Conservation (phyloP, 139 green algal species). For the Haematococcus sp. region DNA sequence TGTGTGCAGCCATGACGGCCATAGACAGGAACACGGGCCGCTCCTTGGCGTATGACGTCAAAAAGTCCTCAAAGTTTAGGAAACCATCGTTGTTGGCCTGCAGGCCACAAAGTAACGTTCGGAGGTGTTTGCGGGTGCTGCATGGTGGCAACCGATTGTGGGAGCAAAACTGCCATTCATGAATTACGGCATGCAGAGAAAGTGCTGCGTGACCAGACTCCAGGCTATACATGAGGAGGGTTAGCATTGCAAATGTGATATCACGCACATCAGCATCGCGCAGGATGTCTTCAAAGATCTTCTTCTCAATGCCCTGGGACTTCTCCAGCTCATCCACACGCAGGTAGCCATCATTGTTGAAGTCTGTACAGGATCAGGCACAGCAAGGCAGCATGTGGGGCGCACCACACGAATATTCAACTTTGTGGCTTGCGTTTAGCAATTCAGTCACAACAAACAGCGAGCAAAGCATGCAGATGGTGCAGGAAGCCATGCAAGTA, state of each 20-base stretch:
- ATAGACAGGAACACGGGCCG: constrained; percentile 18
- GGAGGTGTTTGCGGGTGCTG: too few relatives aligned
- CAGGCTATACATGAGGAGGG: too few relatives aligned
- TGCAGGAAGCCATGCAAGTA: not conserved
- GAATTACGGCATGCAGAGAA: too few relatives aligned
- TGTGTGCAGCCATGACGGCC: constrained; percentile 15
- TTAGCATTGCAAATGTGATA: too few relatives aligned
- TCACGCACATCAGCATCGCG: not conserved
- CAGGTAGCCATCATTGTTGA: constrained; percentile 15
- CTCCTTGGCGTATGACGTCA: constrained; percentile 15
- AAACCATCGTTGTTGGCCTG: constrained; percentile 22
- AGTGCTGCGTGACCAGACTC: too few relatives aligned
- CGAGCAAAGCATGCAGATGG: not conserved
- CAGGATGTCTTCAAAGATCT: constrained; percentile 14
- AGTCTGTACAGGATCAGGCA: not conserved
- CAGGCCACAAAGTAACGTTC: constrained; percentile 5
- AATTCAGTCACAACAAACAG: not conserved
- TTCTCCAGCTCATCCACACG: not conserved
- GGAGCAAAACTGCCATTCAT: too few relatives aligned
- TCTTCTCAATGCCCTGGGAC: constrained; percentile 30
- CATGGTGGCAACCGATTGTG: too few relatives aligned
- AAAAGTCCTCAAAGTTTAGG: constrained; percentile 20
- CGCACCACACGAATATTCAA: not conserved
- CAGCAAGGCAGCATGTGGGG: too few relatives aligned
- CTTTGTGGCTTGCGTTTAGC: not conserved